Evolutionary conservation across 768 basidiomycete species (phyloP), one percentile per base, ranked within the genome.

Genomic region (Psilocybe tampanensis): DNA sequence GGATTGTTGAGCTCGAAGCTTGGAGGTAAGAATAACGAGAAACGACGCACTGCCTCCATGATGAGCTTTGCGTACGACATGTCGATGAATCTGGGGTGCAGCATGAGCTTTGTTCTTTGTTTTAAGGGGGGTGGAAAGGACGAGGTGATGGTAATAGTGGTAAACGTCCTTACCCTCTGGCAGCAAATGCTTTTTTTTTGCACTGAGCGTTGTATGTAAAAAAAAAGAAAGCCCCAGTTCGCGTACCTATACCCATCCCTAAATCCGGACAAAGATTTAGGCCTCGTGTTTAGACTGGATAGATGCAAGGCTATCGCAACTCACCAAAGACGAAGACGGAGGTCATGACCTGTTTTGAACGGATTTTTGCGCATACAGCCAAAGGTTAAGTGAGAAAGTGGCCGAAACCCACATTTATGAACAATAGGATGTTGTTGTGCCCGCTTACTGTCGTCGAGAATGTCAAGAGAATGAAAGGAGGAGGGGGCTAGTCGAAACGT

Each of bases 381-480:
- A 19, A 43, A 5, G 33, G 12, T 45, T 18, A 44, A n/a, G 3
- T 15, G 12, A 17, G 2, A 44, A n/a, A 29, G 13, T 29, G 17
- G 18, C 39, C 12, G 44, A 29, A n/a, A 53, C 62, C 44, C 47
- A 67, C 66, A 26, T 61, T 64, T 18, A 47, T 12, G 7, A 56
- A 47, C 18, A 65, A 53, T 11, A 67, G 45, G 17, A 36, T 15
- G 3, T 58, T 63, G 17, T 64, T 69, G 18, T 48, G 59, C 21
- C 61, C 59, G 42, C 64, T 66, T 52, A 60, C 60, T 61, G 44
- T n/a, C n/a, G n/a, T n/a, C n/a, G n/a, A n/a, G n/a, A n/a, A n/a
- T n/a, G n/a, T n/a, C n/a, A n/a, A n/a, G n/a, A 23, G 6, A 22
- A 13, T 24, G 26, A 47, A 26, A 41, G 11, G 5, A 33, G 18